These are phyloP conservation scores for Tremella yokohamensis DNA, from an alignment of 768 basidiomycete species.

Conservation along the genomic window DNA sequence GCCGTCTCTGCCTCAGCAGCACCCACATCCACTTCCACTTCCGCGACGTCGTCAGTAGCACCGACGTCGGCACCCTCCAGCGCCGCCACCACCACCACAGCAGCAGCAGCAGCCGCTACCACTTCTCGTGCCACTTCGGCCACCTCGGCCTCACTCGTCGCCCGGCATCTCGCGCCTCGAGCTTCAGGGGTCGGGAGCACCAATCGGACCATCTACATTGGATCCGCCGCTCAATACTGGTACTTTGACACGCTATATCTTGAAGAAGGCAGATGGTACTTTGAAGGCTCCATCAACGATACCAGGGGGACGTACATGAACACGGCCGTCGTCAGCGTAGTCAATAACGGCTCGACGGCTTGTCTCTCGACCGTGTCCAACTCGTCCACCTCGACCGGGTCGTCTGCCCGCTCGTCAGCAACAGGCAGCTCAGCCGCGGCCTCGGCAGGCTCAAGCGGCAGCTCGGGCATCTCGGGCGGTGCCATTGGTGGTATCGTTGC, in stretches of 20 bases:
- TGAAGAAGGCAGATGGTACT: constrained; percentile 13
- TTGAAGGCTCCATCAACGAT: constrained; percentile 5
- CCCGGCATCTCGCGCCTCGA: constrained; percentile 16
- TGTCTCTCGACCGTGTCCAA: constrained; percentile 3
- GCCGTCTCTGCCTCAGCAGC: constrained; percentile 8
- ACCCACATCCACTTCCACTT: constrained; percentile 1
- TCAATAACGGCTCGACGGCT: neutral
- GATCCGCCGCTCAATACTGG: constrained; percentile 10
- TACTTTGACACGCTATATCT: constrained; percentile 12
- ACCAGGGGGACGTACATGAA: neutral
- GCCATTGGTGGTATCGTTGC: constrained; percentile 33
- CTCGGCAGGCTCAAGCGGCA: neutral
- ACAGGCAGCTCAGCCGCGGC: neutral
- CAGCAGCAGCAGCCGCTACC: constrained; percentile 1
- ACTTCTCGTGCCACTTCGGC: neutral
- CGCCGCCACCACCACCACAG: neutral
- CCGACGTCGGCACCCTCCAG: neutral
- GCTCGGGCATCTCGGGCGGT: constrained; percentile 16
- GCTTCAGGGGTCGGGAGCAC: neutral
- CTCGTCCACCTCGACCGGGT: neutral
- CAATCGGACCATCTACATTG: constrained; percentile 14
- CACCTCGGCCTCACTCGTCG: constrained; percentile 18
- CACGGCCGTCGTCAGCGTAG: neutral
- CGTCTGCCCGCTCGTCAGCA: neutral
- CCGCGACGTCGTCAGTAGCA: constrained; percentile 1